Conservation (phyloP, 352 stramenopile genomes). For the Pythium phragmiticola region DNA sequence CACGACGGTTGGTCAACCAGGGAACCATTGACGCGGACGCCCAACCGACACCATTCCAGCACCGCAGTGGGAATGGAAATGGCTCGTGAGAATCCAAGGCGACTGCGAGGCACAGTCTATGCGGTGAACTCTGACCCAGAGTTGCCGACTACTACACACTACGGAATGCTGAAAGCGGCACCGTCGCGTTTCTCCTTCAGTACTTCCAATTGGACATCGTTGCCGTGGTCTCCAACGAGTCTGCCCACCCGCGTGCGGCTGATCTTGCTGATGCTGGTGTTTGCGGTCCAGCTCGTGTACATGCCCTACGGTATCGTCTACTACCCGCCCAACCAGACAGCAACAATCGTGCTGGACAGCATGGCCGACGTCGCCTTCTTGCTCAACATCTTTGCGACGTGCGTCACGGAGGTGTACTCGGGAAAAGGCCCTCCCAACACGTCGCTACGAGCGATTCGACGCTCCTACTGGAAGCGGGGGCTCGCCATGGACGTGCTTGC, state of each 20-base stretch:
- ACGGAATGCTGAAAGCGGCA: no score
- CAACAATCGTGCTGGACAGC: conserved; percentile 14
- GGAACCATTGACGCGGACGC: no score
- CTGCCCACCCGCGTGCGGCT: conserved; percentile 28
- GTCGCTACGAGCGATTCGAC: conserved; percentile 33
- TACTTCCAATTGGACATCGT: no score
- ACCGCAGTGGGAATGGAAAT: no score
- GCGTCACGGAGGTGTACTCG: conserved; percentile 49
- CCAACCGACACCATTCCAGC: no score
- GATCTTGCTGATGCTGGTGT: conserved; percentile 22
- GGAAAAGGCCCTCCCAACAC: conserved; percentile 32
- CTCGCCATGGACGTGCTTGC: conserved; percentile 18
- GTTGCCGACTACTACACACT: no score
- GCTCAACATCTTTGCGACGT: conserved; percentile 35
- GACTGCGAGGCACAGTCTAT: no score
- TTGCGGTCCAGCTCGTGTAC: conserved; percentile 30
- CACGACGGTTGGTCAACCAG: no score
- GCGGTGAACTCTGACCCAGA: no score
- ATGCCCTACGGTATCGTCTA: conserved; percentile 43
- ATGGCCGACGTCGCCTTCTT: conserved; percentile 35
- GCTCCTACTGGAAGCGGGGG: conserved; percentile 34
- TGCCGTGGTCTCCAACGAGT: conserved; percentile 11
- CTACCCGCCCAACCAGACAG: conserved; percentile 1
- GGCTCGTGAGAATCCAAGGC: no score
- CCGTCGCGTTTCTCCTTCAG: no score